phyloP scores from a whole-genome alignment of 2,329 filamentous ascomycete genomes.

The Diaporthe citrichinensis region DNA sequence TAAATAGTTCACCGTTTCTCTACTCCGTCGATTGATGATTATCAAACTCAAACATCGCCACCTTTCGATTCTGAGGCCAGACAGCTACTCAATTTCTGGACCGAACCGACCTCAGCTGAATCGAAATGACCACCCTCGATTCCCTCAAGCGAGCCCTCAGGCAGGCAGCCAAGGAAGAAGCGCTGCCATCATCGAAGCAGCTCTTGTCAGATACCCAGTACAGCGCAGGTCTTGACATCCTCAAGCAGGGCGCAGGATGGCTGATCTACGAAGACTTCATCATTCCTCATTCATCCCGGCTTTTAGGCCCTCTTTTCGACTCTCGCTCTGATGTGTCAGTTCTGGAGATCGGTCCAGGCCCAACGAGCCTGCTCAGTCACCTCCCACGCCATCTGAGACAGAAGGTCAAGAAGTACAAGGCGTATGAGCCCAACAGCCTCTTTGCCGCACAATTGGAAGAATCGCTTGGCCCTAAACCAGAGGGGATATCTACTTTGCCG shows the following conservation, averaged over 20 bases:
- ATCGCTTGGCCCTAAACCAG: constrained; percentile 53
- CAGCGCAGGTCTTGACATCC: constrained; percentile 60
- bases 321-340: constrained; percentile 62
- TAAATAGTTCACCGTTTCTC: background rate
- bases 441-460: constrained; percentile 61
- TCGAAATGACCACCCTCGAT: constrained; percentile 4
- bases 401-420: constrained; percentile 65
- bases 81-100: too few relatives aligned
- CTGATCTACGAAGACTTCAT: constrained; percentile 65
- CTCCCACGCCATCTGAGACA: constrained; percentile 59
- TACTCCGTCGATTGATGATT: too few relatives aligned
- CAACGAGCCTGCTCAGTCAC: constrained; percentile 65
- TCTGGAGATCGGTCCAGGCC: constrained; percentile 73
- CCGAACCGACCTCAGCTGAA: too few relatives aligned
- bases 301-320: constrained; percentile 58
- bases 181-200: background rate
- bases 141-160: background rate
- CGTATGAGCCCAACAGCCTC: constrained; percentile 66
- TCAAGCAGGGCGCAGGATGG: constrained; percentile 54
- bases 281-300: constrained; percentile 60
- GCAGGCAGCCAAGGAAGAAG: background rate
- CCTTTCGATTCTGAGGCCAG: too few relatives aligned
- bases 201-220: constrained; percentile 60
- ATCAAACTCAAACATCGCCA: too few relatives aligned
- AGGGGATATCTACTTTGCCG: constrained; percentile 55